Conservation (phyloP, 306 rosid genomes). For the Pueraria montana region DNA sequence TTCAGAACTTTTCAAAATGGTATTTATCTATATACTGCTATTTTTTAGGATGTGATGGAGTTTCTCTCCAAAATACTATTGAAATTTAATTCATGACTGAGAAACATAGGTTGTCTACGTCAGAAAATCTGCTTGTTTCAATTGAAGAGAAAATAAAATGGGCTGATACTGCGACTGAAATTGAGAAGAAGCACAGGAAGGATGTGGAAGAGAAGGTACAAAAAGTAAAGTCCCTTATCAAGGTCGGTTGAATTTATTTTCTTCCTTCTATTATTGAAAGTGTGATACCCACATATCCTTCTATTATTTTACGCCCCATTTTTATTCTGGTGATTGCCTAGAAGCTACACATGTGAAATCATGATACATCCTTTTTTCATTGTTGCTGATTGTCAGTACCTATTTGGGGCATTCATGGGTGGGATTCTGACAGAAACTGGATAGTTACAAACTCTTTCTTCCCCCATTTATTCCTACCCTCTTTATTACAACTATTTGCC, state of each 20-base stretch:
- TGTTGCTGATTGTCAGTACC: neutral
- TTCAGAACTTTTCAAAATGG: conserved; percentile 19
- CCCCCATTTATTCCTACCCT: neutral
- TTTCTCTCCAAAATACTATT: conserved; percentile 31
- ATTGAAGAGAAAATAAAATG: conserved; percentile 92
- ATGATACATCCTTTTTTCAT: neutral
- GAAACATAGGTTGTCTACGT: conserved; percentile 77
- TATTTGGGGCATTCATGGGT: neutral
- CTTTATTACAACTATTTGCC: neutral
- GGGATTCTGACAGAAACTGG: no score
- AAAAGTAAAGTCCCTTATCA: conserved; percentile 80
- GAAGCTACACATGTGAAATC: neutral
- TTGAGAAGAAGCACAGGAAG: conserved; percentile 79
- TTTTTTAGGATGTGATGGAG: conserved; percentile 17
- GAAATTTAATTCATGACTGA: conserved; percentile 41
- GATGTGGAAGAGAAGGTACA: conserved; percentile 82
- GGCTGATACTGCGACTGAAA: conserved; percentile 81
- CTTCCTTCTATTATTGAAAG: conserved; percentile 6
- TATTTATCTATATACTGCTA: neutral
- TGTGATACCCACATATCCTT: neutral
- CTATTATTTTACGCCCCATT: neutral
- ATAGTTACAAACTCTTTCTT: neutral
- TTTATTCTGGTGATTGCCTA: neutral
- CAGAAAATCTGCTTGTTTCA: conserved; percentile 79
- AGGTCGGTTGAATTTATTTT: conserved; percentile 85